Percentiles rank a stretch among this genome's conserved stretches.
phyloP scores from a whole-genome alignment of 2,329 filamentous ascomycete genomes.

The Trichoderma pleuroti region DNA sequence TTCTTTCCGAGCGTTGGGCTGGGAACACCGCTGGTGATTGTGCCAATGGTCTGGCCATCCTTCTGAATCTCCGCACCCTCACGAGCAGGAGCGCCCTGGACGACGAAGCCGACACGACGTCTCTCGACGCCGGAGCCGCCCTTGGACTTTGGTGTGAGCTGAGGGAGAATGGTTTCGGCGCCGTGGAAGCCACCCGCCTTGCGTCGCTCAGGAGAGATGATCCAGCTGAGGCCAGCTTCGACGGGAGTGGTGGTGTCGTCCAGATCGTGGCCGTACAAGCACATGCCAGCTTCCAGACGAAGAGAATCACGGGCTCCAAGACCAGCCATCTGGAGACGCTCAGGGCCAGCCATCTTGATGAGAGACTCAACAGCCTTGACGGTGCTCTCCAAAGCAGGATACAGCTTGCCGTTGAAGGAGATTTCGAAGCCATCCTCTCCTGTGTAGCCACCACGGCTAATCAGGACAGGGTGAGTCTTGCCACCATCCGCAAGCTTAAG shows the following conservation, averaged over 20 bases:
- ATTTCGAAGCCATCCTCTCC: slow-evolving; percentile 99
- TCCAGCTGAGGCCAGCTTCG: slow-evolving; percentile 64
- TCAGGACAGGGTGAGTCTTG: slow-evolving; percentile 48
- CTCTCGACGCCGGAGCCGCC: slow-evolving; percentile 66
- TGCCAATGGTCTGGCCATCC: slow-evolving; percentile 66
- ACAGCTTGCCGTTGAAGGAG: slow-evolving; percentile 58
- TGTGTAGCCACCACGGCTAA: slow-evolving; percentile 90
- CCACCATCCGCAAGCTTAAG: slow-evolving; percentile 57
- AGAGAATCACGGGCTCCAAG: slow-evolving; percentile 89
- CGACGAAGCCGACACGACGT: slow-evolving; percentile 74
- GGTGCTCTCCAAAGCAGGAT: slow-evolving; percentile 37
- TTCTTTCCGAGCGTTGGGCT: slow-evolving; percentile 84
- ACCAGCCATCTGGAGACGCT: slow-evolving; percentile 72
- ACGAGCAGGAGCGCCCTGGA: slow-evolving; percentile 83
- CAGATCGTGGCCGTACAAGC: slow-evolving; percentile 97
- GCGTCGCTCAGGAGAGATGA: slow-evolving; percentile 76
- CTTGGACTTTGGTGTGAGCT: slow-evolving; percentile 70
- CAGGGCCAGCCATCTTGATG: slow-evolving; percentile 59
- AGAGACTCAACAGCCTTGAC: slow-evolving; percentile 64
- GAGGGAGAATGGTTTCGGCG: slow-evolving; percentile 69
- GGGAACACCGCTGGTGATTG: slow-evolving; percentile 84
- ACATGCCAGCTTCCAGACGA: slow-evolving; percentile 95
- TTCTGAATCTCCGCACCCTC: slow-evolving; percentile 79
- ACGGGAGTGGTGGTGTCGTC: slow-evolving; percentile 67
- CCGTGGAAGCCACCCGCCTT: slow-evolving; percentile 76